Percentiles rank a stretch among this genome's conserved stretches.
These are phyloP conservation scores for Syncephalastrum monosporum DNA, from an alignment of 371 early-diverging fungal genomes.

Conservation along the genomic window DNA sequence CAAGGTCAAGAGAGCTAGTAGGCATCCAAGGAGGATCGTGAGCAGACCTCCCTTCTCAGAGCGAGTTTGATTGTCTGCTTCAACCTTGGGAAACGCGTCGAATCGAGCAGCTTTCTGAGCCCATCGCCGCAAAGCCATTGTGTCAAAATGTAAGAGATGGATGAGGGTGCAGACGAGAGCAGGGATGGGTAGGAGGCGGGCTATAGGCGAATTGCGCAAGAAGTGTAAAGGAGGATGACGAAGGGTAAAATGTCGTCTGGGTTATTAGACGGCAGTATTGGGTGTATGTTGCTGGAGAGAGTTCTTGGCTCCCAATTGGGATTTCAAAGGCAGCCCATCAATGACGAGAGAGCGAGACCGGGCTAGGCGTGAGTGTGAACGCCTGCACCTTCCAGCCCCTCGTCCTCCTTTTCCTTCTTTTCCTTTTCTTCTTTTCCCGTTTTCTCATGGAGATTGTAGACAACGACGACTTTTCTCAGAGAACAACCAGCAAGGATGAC, in stretches of 20 bases:
- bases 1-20: slow-evolving; percentile 62
- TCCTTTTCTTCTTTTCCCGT: not conserved
- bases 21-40: slow-evolving; percentile 66
- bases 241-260: no score
- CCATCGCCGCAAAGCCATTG: slow-evolving; percentile 16
- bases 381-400: no score
- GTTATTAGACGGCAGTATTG: no score
- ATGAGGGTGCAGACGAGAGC: no score
- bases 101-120: slow-evolving; percentile 40
- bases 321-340: no score
- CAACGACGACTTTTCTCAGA: not conserved
- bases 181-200: no score
- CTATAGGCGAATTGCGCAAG: no score
- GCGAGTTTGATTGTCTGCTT: slow-evolving; percentile 70
- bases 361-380: no score
- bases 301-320: no score
- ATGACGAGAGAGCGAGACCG: no score
- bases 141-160: not conserved
- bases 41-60: slow-evolving; percentile 82
- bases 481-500: not conserved
- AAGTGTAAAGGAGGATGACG: no score
- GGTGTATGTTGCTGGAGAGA: no score
- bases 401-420: not conserved
- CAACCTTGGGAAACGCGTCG: slow-evolving; percentile 92
- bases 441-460: not conserved